Conservation (phyloP, 768 basidiomycete genomes). For the Trametes cingulata region DNA sequence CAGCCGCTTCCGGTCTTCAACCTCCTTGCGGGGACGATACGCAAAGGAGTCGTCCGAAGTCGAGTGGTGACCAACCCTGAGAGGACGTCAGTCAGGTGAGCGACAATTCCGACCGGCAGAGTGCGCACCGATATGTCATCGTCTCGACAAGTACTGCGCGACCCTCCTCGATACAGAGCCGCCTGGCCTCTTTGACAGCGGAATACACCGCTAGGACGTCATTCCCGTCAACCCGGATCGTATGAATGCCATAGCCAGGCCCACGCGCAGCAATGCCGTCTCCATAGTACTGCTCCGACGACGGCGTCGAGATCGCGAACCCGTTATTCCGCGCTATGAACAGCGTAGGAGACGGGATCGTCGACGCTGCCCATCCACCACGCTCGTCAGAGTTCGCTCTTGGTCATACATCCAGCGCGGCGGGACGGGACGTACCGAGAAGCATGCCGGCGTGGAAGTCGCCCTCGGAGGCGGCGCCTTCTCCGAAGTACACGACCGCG, state of each 20-base stretch:
- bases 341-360: slow-evolving; percentile 70
- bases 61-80: slow-evolving; percentile 89
- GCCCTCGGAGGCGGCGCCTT: slow-evolving; percentile 92
- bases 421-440: slow-evolving; percentile 35
- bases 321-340: slow-evolving; percentile 85
- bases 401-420: neutral
- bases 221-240: slow-evolving; percentile 92
- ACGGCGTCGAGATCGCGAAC: slow-evolving; percentile 93
- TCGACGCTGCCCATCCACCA: slow-evolving; percentile 48
- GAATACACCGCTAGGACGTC: slow-evolving; percentile 83
- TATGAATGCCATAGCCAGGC: slow-evolving; percentile 90
- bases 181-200: slow-evolving; percentile 71
- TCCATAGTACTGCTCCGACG: slow-evolving; percentile 85
- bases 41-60: slow-evolving; percentile 96
- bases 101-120: neutral
- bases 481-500: slow-evolving; percentile 90
- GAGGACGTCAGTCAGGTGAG: neutral
- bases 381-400: neutral
- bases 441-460: slow-evolving; percentile 94
- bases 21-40: slow-evolving; percentile 86
- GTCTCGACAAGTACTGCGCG: slow-evolving; percentile 86
- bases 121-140: slow-evolving; percentile 80
- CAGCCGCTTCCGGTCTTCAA: slow-evolving; percentile 88
- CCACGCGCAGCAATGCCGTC: slow-evolving; percentile 93
- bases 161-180: slow-evolving; percentile 71